Evolutionary conservation across 202 grass and related monocot species (phyloP).

Genomic region (Digitaria exilis): DNA sequence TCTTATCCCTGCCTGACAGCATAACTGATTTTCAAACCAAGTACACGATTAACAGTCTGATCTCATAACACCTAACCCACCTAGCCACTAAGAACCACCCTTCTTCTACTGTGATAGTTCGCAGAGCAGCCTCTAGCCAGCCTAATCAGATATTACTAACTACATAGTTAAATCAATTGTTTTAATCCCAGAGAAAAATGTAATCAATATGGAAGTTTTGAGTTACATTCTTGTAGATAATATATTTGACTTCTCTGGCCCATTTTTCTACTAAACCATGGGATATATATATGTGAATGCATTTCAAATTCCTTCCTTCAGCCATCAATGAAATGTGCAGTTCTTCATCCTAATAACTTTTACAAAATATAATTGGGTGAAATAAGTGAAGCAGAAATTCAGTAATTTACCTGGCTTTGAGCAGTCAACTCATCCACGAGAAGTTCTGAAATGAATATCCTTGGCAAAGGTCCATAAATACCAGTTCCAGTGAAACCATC

Average conservation of each 20-base stretch:
- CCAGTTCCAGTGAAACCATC: conserved; percentile 58
- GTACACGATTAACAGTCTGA: background rate
- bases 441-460: conserved; percentile 98
- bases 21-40: background rate
- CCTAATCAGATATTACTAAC: no score
- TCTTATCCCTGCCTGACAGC: conserved; percentile 6
- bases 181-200: background rate
- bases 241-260: background rate
- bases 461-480: conserved; percentile 75
- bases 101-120: no score
- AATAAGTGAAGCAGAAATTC: background rate
- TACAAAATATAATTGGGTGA: background rate
- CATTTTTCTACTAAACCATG: background rate
- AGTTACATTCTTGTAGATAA: background rate
- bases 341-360: background rate
- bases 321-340: background rate
- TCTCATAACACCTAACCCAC: no score
- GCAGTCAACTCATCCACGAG: conserved; percentile 80
- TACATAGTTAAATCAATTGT: background rate
- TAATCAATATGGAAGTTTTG: background rate
- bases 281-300: background rate
- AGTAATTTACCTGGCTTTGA: conserved; percentile 71
- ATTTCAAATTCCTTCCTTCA: conserved; percentile 29
- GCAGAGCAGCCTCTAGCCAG: no score
- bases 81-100: no score